Conservation (phyloP, 805 yeast genomes). For the Kodamaea kaohsiungensis region DNA sequence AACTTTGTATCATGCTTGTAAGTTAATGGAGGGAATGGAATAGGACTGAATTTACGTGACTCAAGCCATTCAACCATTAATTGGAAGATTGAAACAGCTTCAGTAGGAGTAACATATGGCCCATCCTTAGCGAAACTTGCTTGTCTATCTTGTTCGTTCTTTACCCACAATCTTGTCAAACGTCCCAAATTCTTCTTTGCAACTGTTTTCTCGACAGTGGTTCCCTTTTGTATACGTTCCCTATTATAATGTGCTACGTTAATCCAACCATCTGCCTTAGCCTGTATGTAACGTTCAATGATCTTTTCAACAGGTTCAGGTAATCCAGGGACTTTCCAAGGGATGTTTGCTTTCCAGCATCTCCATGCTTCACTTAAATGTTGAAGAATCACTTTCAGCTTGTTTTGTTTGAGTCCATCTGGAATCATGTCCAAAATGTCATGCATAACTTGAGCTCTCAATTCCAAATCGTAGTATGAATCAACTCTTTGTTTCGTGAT, state of each 20-base stretch:
- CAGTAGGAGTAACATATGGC: conserved; percentile 81
- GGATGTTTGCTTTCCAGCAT: conserved; percentile 98
- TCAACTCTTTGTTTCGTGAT: conserved; percentile 95
- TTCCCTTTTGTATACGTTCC: conserved; percentile 86
- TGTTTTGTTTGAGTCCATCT: conserved; percentile 84
- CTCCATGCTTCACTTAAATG: conserved; percentile 99
- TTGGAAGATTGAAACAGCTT: conserved; percentile 83
- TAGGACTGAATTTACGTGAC: conserved; percentile 75
- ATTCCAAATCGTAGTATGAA: conserved; percentile 89
- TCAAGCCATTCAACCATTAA: conserved; percentile 93
- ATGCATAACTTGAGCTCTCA: conserved; percentile 91
- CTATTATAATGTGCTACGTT: conserved; percentile 91
- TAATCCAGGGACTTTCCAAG: conserved; percentile 96
- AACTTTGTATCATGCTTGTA: conserved; percentile 93
- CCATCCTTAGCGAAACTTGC: conserved; percentile 77
- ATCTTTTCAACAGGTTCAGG: conserved; percentile 88
- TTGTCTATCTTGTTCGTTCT: conserved; percentile 89
- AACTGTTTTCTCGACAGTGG: conserved; percentile 89
- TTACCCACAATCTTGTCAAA: conserved; percentile 87
- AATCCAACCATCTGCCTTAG: conserved; percentile 97
- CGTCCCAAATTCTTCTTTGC: conserved; percentile 93
- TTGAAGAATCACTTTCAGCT: conserved; percentile 83
- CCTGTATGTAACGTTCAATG: conserved; percentile 85
- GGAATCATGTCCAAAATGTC: conserved; percentile 98
- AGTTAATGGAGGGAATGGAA: conserved; percentile 90